Evolutionary conservation across 208 protist species (phyloP).

Genomic region (Acanthamoeba healyi): DNA sequence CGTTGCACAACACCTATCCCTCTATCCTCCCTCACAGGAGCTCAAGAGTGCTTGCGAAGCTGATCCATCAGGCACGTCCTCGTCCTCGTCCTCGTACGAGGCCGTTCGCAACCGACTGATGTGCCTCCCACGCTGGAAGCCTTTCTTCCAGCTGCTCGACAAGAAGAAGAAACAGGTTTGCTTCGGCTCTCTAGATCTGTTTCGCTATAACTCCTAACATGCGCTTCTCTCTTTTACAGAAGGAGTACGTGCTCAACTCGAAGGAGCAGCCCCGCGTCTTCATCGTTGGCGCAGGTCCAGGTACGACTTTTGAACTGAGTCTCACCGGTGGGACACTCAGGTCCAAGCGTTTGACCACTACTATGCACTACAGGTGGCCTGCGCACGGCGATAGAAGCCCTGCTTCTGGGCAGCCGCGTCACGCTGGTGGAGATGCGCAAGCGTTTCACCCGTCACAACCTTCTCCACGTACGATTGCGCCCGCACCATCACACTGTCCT

Average conservation of each 20-base stretch:
- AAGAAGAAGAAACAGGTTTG: constrained; percentile 24
- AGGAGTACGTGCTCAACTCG: constrained; percentile 8
- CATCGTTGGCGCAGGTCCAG: constrained; percentile 51
- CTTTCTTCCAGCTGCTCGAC: constrained; percentile 56
- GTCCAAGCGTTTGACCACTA: too few species aligned
- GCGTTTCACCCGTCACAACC: constrained; percentile 61
- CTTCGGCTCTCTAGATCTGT: neutral
- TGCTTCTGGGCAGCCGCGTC: constrained; percentile 56
- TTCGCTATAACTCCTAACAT: neutral
- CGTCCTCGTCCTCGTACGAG: neutral
- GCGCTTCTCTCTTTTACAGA: neutral
- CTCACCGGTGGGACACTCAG: too few species aligned
- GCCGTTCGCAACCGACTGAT: neutral
- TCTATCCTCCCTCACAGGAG: neutral
- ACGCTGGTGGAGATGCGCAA: constrained; percentile 65
- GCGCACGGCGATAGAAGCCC: constrained; percentile 67
- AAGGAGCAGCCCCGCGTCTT: neutral
- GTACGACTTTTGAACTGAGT: neutral
- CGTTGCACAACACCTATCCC: neutral
- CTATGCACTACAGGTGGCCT: constrained; percentile 33
- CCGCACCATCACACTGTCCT: too few species aligned
- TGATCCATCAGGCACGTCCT: neutral
- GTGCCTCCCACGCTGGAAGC: constrained; percentile 12
- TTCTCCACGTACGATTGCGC: constrained; percentile 70
- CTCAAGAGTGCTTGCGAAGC: neutral